phyloP scores from a whole-genome alignment of 768 basidiomycete species.

The Hypholoma fasciculare region DNA sequence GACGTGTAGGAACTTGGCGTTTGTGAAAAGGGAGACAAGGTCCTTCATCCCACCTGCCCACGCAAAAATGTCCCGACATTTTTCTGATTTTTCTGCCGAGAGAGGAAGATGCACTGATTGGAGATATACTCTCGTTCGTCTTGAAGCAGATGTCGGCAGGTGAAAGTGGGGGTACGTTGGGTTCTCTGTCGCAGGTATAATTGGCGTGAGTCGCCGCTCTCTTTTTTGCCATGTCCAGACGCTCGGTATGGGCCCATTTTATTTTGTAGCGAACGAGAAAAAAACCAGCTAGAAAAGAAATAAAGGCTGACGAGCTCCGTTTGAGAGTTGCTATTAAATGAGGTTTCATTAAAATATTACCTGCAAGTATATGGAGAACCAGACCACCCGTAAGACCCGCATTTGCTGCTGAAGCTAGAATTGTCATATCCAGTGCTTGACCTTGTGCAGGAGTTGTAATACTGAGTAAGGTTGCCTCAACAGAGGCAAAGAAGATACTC shows the following conservation, averaged over 20 bases:
- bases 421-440: conserved; percentile 5
- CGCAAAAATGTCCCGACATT: no score
- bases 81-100: no score
- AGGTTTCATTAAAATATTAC: conserved; percentile 22
- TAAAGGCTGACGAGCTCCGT: conserved; percentile 19
- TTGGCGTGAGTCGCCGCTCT: background rate
- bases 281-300: conserved; percentile 56
- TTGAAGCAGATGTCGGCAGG: no score
- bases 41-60: background rate
- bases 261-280: conserved; percentile 56
- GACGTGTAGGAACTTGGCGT: conserved; percentile 8
- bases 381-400: conserved; percentile 52
- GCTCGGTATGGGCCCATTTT: conserved; percentile 49
- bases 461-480: conserved; percentile 52
- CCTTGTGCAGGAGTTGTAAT: conserved; percentile 28
- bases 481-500: conserved; percentile 66
- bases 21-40: background rate
- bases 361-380: conserved; percentile 51
- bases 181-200: no score
- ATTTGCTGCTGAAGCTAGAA: conserved; percentile 36
- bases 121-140: no score
- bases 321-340: background rate
- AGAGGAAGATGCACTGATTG: no score
- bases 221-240: conserved; percentile 29
- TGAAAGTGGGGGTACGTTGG: no score